Conservation (phyloP, 2,329 filamentous ascomycete species). For the Cladophialophora bantiana region DNA sequence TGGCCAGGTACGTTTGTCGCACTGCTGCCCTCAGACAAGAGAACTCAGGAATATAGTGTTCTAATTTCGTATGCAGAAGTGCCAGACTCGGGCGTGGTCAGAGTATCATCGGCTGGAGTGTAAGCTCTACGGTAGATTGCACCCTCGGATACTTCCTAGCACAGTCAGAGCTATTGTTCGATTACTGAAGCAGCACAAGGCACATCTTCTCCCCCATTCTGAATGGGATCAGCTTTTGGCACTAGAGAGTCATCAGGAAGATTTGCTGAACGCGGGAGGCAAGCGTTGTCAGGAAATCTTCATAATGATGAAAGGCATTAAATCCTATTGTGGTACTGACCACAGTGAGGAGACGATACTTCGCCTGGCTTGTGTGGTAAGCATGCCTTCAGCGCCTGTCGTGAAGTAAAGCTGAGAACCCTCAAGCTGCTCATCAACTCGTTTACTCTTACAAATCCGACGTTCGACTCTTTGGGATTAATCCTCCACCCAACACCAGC, state of each 20-base stretch:
- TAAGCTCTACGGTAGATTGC: conserved; percentile 56
- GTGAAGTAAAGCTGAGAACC: background rate
- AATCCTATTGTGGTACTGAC: conserved; percentile 59
- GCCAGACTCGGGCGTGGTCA: conserved; percentile 67
- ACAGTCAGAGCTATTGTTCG: conserved; percentile 64
- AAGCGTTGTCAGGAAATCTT: conserved; percentile 58
- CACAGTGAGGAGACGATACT: conserved; percentile 52
- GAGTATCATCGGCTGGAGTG: conserved; percentile 67
- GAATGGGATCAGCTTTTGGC: conserved; percentile 54
- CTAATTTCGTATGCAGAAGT: conserved; percentile 52
- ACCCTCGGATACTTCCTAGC: conserved; percentile 59
- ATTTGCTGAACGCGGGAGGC: conserved; percentile 52
- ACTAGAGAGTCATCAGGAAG: conserved; percentile 58
- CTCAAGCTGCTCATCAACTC: conserved; percentile 63
- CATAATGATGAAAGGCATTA: conserved; percentile 62
- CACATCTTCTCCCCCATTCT: conserved; percentile 46
- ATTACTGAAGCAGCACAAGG: conserved; percentile 56
- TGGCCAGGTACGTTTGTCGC: conserved; percentile 56
- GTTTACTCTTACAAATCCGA: conserved; percentile 62
- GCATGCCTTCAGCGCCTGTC: background rate
- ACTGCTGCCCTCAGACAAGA: background rate
- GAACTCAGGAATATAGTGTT: background rate
- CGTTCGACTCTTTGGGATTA: conserved; percentile 66
- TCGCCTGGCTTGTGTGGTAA: conserved; percentile 48
- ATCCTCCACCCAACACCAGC: conserved; percentile 63